A percentile compares a stretch with the other conserved stretches of the same genome.
phyloP scores from a whole-genome alignment of 345 rosid genomes.

The Populus simonii region DNA sequence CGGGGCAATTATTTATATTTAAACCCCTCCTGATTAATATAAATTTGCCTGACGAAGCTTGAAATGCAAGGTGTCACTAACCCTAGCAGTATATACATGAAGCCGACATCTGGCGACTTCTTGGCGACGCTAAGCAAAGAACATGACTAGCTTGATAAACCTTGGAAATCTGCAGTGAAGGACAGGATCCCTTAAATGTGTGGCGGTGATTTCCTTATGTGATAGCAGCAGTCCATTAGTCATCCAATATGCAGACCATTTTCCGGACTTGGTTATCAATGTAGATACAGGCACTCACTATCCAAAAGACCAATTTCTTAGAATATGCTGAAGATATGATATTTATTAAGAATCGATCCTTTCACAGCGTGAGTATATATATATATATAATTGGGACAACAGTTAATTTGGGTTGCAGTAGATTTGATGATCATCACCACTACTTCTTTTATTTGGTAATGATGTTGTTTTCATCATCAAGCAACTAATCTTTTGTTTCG shows the following conservation, averaged over 20 bases:
- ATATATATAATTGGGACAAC: no score
- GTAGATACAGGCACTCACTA: no score
- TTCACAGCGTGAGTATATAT: no score
- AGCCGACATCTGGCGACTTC: slow-evolving; percentile 32
- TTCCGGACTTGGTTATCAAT: slow-evolving; percentile 1
- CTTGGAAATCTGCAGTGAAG: neutral
- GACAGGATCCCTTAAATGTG: slow-evolving; percentile 11
- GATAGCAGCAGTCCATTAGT: neutral
- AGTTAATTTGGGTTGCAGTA: no score
- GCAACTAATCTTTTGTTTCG: neutral
- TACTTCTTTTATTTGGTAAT: neutral
- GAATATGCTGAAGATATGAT: no score
- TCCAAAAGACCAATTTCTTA: no score
- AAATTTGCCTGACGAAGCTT: no score
- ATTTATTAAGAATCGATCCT: no score
- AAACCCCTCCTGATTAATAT: neutral
- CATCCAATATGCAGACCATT: neutral
- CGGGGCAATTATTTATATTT: neutral
- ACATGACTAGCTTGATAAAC: neutral
- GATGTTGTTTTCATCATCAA: neutral
- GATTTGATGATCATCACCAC: neutral
- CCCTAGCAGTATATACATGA: neutral
- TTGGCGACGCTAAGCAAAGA: neutral
- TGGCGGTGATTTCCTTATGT: neutral
- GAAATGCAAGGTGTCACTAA: neutral